Conservation (phyloP, 495 filamentous ascomycete genomes). For the Chlorociboria aeruginascens region DNA sequence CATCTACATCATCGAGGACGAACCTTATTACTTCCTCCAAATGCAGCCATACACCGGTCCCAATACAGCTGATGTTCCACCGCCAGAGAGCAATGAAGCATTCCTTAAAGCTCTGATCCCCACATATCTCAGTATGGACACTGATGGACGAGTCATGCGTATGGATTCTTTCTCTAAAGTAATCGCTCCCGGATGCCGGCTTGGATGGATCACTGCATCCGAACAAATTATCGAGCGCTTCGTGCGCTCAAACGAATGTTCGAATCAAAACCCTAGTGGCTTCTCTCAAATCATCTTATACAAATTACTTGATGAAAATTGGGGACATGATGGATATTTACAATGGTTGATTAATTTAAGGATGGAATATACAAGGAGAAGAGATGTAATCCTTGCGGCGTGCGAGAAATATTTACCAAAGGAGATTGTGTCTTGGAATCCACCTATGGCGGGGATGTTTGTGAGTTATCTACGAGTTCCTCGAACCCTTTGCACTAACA, state of each 20-base stretch:
- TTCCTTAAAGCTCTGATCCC: conserved; percentile 43
- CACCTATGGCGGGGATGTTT: conserved; percentile 94
- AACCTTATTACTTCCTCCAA: conserved; percentile 95
- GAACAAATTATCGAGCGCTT: conserved; percentile 76
- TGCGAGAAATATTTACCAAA: conserved; percentile 70
- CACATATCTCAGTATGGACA: conserved; percentile 53
- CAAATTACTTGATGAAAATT: conserved; percentile 84
- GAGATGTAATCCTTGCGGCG: conserved; percentile 67
- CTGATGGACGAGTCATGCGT: conserved; percentile 53
- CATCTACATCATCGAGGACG: conserved; percentile 82
- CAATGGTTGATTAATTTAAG: conserved; percentile 81
- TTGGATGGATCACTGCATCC: conserved; percentile 72
- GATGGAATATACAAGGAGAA: conserved; percentile 67
- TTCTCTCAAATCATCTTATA: conserved; percentile 71
- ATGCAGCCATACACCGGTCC: conserved; percentile 71
- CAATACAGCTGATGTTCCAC: conserved; percentile 28
- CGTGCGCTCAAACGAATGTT: conserved; percentile 62
- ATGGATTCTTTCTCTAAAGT: conserved; percentile 80
- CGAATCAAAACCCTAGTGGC: conserved; percentile 73
- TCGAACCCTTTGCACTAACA: neutral
- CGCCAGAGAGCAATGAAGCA: conserved; percentile 22
- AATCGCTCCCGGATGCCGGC: conserved; percentile 60
- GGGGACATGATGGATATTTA: conserved; percentile 88
- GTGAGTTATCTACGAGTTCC: conserved; percentile 35
- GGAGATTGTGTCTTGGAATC: conserved; percentile 70